Base-by-base conservation (phyloP, 345 rosid genomes). In the Combretum micranthum region DNA sequence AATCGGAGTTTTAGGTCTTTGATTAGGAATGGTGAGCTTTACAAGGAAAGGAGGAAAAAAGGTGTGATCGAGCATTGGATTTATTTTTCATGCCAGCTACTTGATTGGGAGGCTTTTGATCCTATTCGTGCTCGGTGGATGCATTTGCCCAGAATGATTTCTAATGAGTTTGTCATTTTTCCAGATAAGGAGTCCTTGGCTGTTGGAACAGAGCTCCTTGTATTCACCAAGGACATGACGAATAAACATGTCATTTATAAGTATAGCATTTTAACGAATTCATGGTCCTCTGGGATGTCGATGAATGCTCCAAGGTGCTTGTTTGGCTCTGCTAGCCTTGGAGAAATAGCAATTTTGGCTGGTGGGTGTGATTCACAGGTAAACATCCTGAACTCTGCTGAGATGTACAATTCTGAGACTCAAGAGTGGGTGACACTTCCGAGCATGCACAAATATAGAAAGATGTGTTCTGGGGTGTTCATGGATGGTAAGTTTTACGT, bases 71-170 rank as follows among this genome's bases (percentile, higher is more conserved):
- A 90, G 50, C 88, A 90, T 60, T 90, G 97, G 97, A 87, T 90
- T 44, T 90, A 90, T 56, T 90, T 90, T 53, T 87, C 97, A 13
- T 87, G 97, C 69, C 71, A 80, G 63, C 72, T 87, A 55, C 76
- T 83, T 65, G 96, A 90, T 50, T 90, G 96, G 97, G 89, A 83
- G 65, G 97, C 96, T 2, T 90, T 81, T 50, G 97, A 90, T 75
- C 97, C 97, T 4, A 69, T 78, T n/a, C 60, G 71, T 18, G 26
- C 63, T 19, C 71, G 80, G 67, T 87, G 96, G 96, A 85, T 87
- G 97, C 86, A 76, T 74, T 63, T 90, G 57, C 97, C 97, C 4
- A 67, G 71, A 47, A 90, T 87, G 87, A 70, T 86, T 71, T 77
- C 79, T 3, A 79, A 83, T 39, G 94, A 80, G 8, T 81, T 77